phyloP scores from a whole-genome alignment of 164 flowering plant genomes.

The Umbellularia californica region DNA sequence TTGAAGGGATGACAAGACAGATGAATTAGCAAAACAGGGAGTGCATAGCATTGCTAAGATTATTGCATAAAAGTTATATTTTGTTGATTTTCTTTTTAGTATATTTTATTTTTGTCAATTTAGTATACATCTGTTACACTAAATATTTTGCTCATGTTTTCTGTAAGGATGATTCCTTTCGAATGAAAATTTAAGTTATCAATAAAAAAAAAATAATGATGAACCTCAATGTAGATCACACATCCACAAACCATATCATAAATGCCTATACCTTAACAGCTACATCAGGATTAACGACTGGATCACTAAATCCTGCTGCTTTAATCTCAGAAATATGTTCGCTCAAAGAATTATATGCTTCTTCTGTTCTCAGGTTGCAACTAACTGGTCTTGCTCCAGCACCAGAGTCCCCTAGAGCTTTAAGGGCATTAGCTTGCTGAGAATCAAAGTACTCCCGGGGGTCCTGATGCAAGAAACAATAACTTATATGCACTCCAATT shows the following conservation, averaged over 20 bases:
- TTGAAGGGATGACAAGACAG: too few species aligned
- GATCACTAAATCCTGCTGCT: conserved; percentile 55
- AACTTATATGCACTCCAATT: background rate
- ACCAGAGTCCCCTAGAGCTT: conserved; percentile 48
- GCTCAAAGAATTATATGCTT: conserved; percentile 68
- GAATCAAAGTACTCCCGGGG: conserved; percentile 97
- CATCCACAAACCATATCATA: background rate
- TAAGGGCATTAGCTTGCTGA: conserved; percentile 87
- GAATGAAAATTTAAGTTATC: background rate
- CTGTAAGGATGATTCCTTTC: too few species aligned
- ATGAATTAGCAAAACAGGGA: too few species aligned
- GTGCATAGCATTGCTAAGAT: too few species aligned
- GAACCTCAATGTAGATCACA: background rate
- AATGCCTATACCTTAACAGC: conserved; percentile 57
- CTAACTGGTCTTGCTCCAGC: conserved; percentile 37
- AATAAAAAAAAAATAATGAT: too few species aligned
- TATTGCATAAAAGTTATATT: too few species aligned
- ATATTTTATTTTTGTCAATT: too few species aligned
- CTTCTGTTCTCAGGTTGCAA: conserved; percentile 45
- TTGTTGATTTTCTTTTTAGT: too few species aligned
- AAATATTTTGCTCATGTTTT: too few species aligned
- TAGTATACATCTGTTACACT: too few species aligned
- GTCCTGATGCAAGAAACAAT: conserved; percentile 45
- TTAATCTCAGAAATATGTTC: conserved; percentile 48
- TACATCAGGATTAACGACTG: conserved; percentile 61